Conservation (phyloP, 2,329 filamentous ascomycete species). For the Beauveria sp. region DNA sequence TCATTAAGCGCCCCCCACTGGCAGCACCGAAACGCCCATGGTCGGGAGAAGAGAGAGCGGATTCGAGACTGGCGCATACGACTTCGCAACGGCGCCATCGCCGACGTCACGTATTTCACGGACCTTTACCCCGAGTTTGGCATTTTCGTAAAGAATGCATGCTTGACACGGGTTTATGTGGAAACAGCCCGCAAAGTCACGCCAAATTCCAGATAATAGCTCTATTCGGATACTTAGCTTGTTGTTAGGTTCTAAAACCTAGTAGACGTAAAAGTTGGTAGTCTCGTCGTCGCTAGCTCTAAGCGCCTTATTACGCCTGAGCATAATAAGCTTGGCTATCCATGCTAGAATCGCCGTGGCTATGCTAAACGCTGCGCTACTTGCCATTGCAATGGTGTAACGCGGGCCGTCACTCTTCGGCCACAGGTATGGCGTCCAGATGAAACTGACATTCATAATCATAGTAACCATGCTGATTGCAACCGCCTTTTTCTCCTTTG, state of each 20-base stretch:
- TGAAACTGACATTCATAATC: conserved; percentile 24
- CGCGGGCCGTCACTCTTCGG: conserved; percentile 29
- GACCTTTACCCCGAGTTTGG: too few relatives aligned
- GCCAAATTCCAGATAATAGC: too few relatives aligned
- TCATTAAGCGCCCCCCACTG: too few relatives aligned
- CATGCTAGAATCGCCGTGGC: conserved; percentile 29
- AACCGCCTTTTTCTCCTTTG: conserved; percentile 35
- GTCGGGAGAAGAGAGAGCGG: too few relatives aligned
- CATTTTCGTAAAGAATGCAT: too few relatives aligned
- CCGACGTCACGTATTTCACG: too few relatives aligned
- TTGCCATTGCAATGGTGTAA: conserved; percentile 31
- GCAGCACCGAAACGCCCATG: too few relatives aligned
- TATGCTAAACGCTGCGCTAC: conserved; percentile 4
- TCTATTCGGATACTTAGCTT: too few relatives aligned
- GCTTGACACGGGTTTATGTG: too few relatives aligned
- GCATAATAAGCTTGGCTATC: conserved; percentile 29
- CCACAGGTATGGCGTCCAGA: conserved; percentile 37
- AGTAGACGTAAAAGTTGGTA: conserved; percentile 20
- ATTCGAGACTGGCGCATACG: too few relatives aligned
- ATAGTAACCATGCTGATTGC: conserved; percentile 27
- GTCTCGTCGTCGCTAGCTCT: conserved; percentile 19
- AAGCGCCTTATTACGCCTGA: conserved; percentile 26
- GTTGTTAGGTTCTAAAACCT: not conserved
- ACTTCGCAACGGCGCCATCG: too few relatives aligned
- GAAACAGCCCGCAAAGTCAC: too few relatives aligned